phyloP scores from a whole-genome alignment of 2,329 filamentous ascomycete genomes.

The Fusarium sp. region DNA sequence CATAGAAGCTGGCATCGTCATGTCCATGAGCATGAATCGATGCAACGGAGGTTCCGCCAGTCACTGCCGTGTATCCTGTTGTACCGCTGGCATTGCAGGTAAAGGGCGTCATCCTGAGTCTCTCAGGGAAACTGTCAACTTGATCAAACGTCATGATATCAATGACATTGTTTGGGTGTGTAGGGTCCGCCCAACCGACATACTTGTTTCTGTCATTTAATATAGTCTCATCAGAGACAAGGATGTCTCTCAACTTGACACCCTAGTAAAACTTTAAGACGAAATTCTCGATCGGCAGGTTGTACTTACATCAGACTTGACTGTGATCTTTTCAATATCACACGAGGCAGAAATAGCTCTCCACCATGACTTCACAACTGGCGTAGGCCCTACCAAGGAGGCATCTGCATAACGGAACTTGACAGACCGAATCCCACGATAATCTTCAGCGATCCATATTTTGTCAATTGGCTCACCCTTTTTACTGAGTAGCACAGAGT shows the following conservation, averaged over 20 bases:
- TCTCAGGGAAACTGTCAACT: constrained; percentile 1
- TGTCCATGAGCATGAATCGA: constrained; percentile 15
- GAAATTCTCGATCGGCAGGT: not conserved
- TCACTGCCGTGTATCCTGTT: constrained; percentile 26
- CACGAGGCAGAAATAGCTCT: constrained; percentile 7
- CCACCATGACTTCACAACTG: constrained; percentile 25
- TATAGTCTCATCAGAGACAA: constrained; percentile 3
- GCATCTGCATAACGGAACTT: constrained; percentile 8
- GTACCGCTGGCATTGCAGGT: constrained; percentile 11
- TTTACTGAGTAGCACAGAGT: not conserved
- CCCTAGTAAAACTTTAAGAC: not conserved
- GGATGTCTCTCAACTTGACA: constrained; percentile 20
- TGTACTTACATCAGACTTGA: constrained; percentile 9
- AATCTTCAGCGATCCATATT: constrained; percentile 31
- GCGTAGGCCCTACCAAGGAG: constrained; percentile 9
- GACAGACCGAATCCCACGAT: constrained; percentile 24
- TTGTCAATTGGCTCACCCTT: not conserved
- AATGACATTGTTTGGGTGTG: constrained; percentile 11
- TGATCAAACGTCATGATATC: constrained; percentile 19
- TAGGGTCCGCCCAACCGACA: constrained; percentile 19
- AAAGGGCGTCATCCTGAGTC: constrained; percentile 17
- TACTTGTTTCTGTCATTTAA: not conserved
- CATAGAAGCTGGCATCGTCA: constrained; percentile 13
- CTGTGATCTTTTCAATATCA: not conserved
- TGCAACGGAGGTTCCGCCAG: not conserved